A percentile compares a stretch with the other conserved stretches of the same genome.
Conservation (phyloP, 768 basidiomycete species). For the Pleurotus salmoneostramineus region DNA sequence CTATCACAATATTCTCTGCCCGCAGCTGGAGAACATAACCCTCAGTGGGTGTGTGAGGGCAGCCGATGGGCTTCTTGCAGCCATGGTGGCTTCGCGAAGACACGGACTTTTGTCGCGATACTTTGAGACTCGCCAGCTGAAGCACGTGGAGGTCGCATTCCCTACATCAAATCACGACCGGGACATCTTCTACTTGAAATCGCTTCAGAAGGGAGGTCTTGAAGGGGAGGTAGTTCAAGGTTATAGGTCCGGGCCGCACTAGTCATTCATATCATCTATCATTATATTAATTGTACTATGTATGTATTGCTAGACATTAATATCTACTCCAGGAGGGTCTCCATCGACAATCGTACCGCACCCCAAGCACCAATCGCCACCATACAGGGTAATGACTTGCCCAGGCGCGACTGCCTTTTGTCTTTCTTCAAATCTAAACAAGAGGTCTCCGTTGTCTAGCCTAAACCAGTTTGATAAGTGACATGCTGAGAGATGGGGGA, state of each 20-base stretch:
- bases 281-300: no score
- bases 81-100: slow-evolving; percentile 1
- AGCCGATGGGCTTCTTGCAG: not conserved
- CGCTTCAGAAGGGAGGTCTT: not conserved
- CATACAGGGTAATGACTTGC: slow-evolving; percentile 75
- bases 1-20: slow-evolving; percentile 1
- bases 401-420: slow-evolving; percentile 73
- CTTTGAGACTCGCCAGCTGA: not conserved
- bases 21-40: not conserved
- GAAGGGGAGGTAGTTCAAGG: slow-evolving; percentile 2
- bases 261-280: not conserved
- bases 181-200: not conserved
- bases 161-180: slow-evolving; percentile 1
- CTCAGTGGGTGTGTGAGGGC: slow-evolving; percentile 1
- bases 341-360: slow-evolving; percentile 59
- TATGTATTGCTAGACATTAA: not conserved
- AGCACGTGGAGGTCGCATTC: slow-evolving; percentile 1
- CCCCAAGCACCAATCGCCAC: slow-evolving; percentile 78
- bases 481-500: slow-evolving; percentile 7
- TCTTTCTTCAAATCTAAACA: slow-evolving; percentile 52
- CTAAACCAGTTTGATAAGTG: slow-evolving; percentile 9
- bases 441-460: slow-evolving; percentile 23
- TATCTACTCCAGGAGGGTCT: slow-evolving; percentile 6
- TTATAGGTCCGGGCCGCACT: not conserved
- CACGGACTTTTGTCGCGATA: not conserved